Conservation (phyloP, 2,329 filamentous ascomycete genomes). For the Arthroderma sp. region DNA sequence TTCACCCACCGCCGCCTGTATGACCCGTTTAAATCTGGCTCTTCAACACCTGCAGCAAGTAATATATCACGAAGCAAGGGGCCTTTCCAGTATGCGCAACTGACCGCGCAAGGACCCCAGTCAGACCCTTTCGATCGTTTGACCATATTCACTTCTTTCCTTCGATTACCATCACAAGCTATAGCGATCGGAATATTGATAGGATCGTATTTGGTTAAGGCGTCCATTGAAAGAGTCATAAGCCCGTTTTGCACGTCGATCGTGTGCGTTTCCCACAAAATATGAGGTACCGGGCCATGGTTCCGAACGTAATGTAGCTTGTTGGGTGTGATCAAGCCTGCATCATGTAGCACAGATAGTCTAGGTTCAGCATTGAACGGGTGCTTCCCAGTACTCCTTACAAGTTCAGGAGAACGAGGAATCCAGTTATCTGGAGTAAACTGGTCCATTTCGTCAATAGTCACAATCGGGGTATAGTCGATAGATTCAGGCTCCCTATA, state of each 20-base stretch:
- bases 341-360: slow-evolving; percentile 31
- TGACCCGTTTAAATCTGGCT: slow-evolving; percentile 9
- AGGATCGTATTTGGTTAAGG: slow-evolving; percentile 30
- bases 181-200: slow-evolving; percentile 38
- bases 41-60: slow-evolving; percentile 26
- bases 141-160: slow-evolving; percentile 41
- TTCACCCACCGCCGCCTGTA: slow-evolving; percentile 31
- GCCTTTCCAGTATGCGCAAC: slow-evolving; percentile 41
- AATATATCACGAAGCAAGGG: slow-evolving; percentile 35
- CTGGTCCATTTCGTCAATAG: slow-evolving; percentile 38
- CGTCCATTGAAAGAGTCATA: slow-evolving; percentile 31
- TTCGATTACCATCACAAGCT: slow-evolving; percentile 38
- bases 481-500: slow-evolving; percentile 25
- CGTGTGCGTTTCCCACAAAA: slow-evolving; percentile 38
- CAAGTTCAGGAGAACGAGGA: slow-evolving; percentile 33
- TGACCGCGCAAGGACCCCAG: slow-evolving; percentile 34
- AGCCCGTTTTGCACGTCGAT: slow-evolving; percentile 33
- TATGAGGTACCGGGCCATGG: slow-evolving; percentile 39
- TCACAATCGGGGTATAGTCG: slow-evolving; percentile 19
- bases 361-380: slow-evolving; percentile 39
- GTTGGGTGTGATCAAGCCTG: slow-evolving; percentile 40
- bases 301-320: slow-evolving; percentile 41
- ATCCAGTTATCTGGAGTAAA: slow-evolving; percentile 44
- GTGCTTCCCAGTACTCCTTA: slow-evolving; percentile 41
- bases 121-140: slow-evolving; percentile 37